These are phyloP conservation scores for Cardamine resedifolia DNA, from an alignment of 345 rosid genomes.

Conservation along the genomic window DNA sequence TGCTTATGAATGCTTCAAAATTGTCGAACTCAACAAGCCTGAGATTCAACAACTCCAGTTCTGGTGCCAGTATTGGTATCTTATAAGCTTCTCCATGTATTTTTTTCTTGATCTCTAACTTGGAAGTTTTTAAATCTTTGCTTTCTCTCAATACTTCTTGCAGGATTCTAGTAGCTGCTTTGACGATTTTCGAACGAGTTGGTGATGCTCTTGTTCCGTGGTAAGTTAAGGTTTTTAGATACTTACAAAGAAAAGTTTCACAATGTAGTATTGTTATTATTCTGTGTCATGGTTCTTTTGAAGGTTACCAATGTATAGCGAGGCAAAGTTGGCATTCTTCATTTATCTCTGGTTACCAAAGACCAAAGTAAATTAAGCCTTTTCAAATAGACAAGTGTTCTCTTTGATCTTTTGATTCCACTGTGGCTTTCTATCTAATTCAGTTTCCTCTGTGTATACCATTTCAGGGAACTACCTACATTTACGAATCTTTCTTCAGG, in stretches of 20 bases:
- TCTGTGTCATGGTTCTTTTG: slow-evolving; percentile 13
- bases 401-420: neutral
- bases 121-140: neutral
- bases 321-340: slow-evolving; percentile 72
- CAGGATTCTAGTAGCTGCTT: slow-evolving; percentile 75
- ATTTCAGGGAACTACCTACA: slow-evolving; percentile 55
- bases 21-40: slow-evolving; percentile 52
- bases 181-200: slow-evolving; percentile 65
- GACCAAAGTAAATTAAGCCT: slow-evolving; percentile 53
- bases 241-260: neutral
- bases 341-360: slow-evolving; percentile 72
- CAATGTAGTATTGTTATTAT: neutral
- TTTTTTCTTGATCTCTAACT: neutral
- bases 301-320: slow-evolving; percentile 81
- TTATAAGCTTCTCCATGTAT: neutral
- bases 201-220: slow-evolving; percentile 69
- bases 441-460: neutral
- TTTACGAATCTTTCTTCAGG: slow-evolving; percentile 53
- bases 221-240: slow-evolving; percentile 34
- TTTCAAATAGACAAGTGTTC: neutral
- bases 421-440: neutral
- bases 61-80: slow-evolving; percentile 88
- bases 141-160: neutral
- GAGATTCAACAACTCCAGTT: slow-evolving; percentile 55
- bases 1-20: slow-evolving; percentile 71